Conservation (phyloP, 2,329 filamentous ascomycete species). For the Metarhizium humberi region DNA sequence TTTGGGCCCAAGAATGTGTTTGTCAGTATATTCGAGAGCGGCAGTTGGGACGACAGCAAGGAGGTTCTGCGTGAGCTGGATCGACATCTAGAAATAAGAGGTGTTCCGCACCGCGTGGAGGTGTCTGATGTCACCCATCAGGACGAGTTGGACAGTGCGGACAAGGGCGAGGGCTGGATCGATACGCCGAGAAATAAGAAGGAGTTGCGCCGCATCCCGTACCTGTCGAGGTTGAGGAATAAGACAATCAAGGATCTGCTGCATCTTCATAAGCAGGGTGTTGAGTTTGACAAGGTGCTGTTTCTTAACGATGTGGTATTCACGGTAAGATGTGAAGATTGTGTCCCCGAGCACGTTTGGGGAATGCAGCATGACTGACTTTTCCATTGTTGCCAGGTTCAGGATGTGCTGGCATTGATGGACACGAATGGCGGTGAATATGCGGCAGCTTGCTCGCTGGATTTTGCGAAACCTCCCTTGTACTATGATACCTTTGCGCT, state of each 20-base stretch:
- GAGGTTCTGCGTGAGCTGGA: constrained; percentile 49
- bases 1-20: constrained; percentile 58
- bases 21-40: constrained; percentile 59
- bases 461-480: constrained; percentile 43
- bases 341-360: neutral
- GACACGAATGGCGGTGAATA: constrained; percentile 49
- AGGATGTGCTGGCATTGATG: constrained; percentile 46
- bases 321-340: constrained; percentile 26
- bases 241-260: constrained; percentile 49
- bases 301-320: constrained; percentile 58
- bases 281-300: constrained; percentile 47
- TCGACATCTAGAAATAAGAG: constrained; percentile 36
- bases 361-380: constrained; percentile 10
- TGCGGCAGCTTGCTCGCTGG: constrained; percentile 52
- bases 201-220: constrained; percentile 59
- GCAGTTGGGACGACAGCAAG: constrained; percentile 61
- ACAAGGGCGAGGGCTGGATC: constrained; percentile 51
- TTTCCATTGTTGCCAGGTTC: constrained; percentile 25
- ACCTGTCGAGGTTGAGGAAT: constrained; percentile 56
- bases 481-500: constrained; percentile 58
- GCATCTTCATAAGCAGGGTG: constrained; percentile 37
- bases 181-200: constrained; percentile 41
- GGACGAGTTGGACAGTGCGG: constrained; percentile 40
- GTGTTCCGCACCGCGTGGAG: constrained; percentile 45
- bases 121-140: constrained; percentile 49